Percentiles rank a stretch among this genome's conserved stretches.
phyloP scores from a whole-genome alignment of 345 rosid genomes.

The Passiflora organensis region DNA sequence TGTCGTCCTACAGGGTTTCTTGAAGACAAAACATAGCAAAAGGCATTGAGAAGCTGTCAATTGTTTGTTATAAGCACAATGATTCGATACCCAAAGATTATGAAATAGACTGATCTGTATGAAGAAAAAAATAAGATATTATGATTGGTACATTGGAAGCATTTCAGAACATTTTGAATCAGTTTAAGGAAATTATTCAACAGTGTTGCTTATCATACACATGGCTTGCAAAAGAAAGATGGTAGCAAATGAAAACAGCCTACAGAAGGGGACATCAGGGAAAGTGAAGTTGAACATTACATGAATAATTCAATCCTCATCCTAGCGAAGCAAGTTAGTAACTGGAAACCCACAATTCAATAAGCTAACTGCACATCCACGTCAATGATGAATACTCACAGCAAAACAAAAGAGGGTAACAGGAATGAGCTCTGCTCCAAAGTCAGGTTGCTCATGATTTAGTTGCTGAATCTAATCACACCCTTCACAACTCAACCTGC shows the following conservation, averaged over 20 bases:
- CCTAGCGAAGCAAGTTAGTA: constrained; percentile 11
- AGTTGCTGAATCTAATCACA: constrained; percentile 22
- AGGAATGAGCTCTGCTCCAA: constrained; percentile 19
- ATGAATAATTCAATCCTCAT: constrained; percentile 16
- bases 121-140: too few relatives aligned
- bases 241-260: constrained; percentile 5
- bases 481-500: too few relatives aligned
- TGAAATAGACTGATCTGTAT: too few relatives aligned
- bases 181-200: constrained; percentile 1
- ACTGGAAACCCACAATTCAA: constrained; percentile 15
- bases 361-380: constrained; percentile 20
- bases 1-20: too few relatives aligned
- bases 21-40: too few relatives aligned
- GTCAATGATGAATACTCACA: constrained; percentile 22
- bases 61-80: too few relatives aligned
- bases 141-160: too few relatives aligned
- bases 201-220: constrained; percentile 9
- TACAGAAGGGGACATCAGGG: constrained; percentile 25
- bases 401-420: constrained; percentile 22
- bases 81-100: not conserved
- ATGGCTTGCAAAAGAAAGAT: constrained; percentile 17
- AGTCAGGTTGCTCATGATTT: constrained; percentile 14
- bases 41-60: too few relatives aligned
- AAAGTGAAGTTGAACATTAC: constrained; percentile 1
- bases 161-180: too few relatives aligned